phyloP scores from a whole-genome alignment of 805 yeast genomes.

The Saturnispora halmiae region DNA sequence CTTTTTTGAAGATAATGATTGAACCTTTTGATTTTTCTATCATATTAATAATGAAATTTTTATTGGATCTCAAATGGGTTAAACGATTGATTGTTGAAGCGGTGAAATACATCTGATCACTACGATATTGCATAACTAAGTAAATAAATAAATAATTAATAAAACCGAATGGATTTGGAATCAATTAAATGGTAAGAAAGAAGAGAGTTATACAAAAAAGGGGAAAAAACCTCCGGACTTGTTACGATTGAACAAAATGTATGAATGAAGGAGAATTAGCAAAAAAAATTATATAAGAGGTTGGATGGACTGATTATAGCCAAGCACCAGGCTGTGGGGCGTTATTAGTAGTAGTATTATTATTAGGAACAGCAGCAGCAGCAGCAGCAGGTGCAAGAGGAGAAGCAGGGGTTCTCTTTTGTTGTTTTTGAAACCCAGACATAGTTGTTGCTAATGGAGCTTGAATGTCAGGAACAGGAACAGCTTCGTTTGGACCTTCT shows the following conservation, averaged over 20 bases:
- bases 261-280: constrained; percentile 1
- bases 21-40: constrained; percentile 26
- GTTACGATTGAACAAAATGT: too few species aligned
- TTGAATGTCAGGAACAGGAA: constrained; percentile 25
- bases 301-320: constrained; percentile 15
- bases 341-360: constrained; percentile 21
- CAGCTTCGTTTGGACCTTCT: constrained; percentile 25
- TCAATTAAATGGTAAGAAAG: not conserved
- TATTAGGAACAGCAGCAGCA: constrained; percentile 15
- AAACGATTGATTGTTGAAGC: constrained; percentile 48
- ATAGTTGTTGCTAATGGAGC: constrained; percentile 14
- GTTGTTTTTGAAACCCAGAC: constrained; percentile 13
- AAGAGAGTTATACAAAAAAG: too few species aligned
- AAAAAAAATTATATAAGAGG: not conserved
- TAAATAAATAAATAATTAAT: too few species aligned
- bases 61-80: constrained; percentile 51
- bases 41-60: constrained; percentile 34
- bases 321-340: constrained; percentile 20
- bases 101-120: constrained; percentile 4
- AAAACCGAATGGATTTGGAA: too few species aligned
- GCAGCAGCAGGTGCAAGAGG: too few species aligned
- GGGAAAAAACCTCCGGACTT: too few species aligned
- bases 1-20: constrained; percentile 35
- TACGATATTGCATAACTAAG: constrained; percentile 1
- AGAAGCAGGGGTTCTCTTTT: too few species aligned